Base-by-base conservation (phyloP, 768 basidiomycete genomes). In the Gloeostereum incarnatum region DNA sequence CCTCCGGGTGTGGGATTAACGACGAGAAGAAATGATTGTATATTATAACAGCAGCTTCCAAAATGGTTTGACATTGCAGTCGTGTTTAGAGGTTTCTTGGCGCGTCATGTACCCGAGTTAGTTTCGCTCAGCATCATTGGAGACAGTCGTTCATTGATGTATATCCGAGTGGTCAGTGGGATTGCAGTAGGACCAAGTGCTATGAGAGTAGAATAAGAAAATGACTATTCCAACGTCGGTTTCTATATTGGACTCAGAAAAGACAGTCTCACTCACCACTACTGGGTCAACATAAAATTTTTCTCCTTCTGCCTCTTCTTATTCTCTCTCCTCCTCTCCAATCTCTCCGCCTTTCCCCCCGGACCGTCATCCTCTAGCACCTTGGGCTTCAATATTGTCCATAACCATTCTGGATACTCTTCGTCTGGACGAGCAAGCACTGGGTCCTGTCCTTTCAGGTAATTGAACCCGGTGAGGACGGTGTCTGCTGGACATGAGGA, bases 251-350 rank as follows among this genome's bases (percentile, higher is more conserved):
- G n/a, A n/a, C n/a, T n/a, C n/a, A n/a, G n/a, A n/a, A n/a, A n/a
- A n/a, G n/a, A n/a, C n/a, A n/a, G n/a, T n/a, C n/a, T n/a, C n/a
- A 33, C 19, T 34, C 23, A 37, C 14, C 20, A 26, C 50, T 58
- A 89, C 54, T 88, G 86, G 13, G 80, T 80, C 55, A 78, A 81
- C 79, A 93, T 81, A 58, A 93, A 79, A 51, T 96, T 94, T 37
- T 69, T 68, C 35, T 87, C 87, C 53, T 81, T 83, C 55, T 93
- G 84, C 33, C 63, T 68, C 54, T 78, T 71, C 39, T 77, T 68
- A 38, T 81, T 85, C 43, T 69, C 70, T 50, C 61, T 62, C 51
- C 84, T 63, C 57, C 83, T 62, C 41, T 62, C 60, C 39, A 67
- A 60, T 35, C 75, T 66, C 45, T 73, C 71, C n/a, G 66, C 75